phyloP scores from a whole-genome alignment of 352 stramenopile genomes.

The Pythium sp. region DNA sequence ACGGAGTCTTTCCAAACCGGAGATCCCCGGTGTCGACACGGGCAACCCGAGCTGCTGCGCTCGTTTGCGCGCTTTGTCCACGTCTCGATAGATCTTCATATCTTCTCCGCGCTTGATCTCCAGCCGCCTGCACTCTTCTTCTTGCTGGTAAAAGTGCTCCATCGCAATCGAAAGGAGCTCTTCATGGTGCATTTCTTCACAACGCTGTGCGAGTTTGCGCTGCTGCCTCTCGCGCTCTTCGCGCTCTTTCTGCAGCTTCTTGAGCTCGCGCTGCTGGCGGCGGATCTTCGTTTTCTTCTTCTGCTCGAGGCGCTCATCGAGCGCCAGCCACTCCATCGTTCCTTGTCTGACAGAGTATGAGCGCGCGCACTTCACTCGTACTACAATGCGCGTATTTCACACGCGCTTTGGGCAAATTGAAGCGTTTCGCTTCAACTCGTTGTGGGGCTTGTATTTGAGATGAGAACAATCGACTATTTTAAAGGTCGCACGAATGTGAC shows the following conservation, averaged over 20 bases:
- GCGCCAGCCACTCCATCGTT: slow-evolving; percentile 45
- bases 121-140: slow-evolving; percentile 21
- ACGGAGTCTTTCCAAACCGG: slow-evolving; percentile 26
- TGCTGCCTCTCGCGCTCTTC: slow-evolving; percentile 33
- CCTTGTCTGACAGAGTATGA: background rate
- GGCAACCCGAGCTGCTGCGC: slow-evolving; percentile 32
- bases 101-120: slow-evolving; percentile 40
- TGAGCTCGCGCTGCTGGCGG: slow-evolving; percentile 48
- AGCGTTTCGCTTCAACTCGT: slow-evolving; percentile 1
- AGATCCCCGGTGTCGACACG: slow-evolving; percentile 30
- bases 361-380: background rate
- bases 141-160: slow-evolving; percentile 26
- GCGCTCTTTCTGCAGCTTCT: slow-evolving; percentile 25
- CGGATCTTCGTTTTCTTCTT: slow-evolving; percentile 41
- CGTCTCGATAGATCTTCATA: slow-evolving; percentile 28
- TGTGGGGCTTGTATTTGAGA: background rate
- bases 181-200: slow-evolving; percentile 52
- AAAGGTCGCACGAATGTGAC: slow-evolving; percentile 3
- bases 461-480: background rate
- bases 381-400: background rate
- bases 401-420: background rate
- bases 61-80: slow-evolving; percentile 23
- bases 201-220: slow-evolving; percentile 25
- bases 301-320: slow-evolving; percentile 44
- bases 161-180: slow-evolving; percentile 47